These are phyloP conservation scores for Alternaria postmessia DNA, from an alignment of 2,329 filamentous ascomycete genomes.

Conservation along the genomic window DNA sequence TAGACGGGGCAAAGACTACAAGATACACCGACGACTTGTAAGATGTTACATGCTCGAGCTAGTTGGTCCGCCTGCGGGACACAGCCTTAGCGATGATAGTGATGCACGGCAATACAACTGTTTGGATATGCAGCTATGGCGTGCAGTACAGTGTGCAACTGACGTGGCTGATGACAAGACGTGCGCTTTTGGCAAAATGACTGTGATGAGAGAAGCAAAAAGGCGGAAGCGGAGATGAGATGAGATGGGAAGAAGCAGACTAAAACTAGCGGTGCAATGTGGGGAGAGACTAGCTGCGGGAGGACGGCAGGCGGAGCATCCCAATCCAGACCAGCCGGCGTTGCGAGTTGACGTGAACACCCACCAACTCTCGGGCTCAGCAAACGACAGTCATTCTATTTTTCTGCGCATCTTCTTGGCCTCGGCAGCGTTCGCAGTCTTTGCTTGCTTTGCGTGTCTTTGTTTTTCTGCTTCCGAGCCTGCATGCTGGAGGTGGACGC, in stretches of 20 bases:
- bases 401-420: not conserved
- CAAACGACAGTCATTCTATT: constrained; percentile 8
- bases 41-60: not conserved
- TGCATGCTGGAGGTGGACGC: not conserved
- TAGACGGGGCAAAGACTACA: not conserved
- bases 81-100: not conserved
- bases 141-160: too few relatives aligned
- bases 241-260: not conserved
- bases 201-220: not conserved
- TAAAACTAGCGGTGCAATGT: constrained; percentile 7
- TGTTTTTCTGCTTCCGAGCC: not conserved
- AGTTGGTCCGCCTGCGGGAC: not conserved
- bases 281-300: constrained; percentile 14
- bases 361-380: not conserved
- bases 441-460: not conserved
- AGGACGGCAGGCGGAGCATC: constrained; percentile 14
- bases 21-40: not conserved
- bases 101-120: not conserved
- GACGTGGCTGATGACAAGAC: too few relatives aligned
- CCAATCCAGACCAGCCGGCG: constrained; percentile 12
- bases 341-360: constrained; percentile 3
- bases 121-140: not conserved
- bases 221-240: not conserved
- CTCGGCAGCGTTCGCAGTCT: not conserved
- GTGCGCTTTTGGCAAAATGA: too few relatives aligned